Percentiles rank a stretch among this genome's conserved stretches.
These are phyloP conservation scores for Telfairia occidentalis DNA, from an alignment of 331 rosid genomes.

Conservation along the genomic window DNA sequence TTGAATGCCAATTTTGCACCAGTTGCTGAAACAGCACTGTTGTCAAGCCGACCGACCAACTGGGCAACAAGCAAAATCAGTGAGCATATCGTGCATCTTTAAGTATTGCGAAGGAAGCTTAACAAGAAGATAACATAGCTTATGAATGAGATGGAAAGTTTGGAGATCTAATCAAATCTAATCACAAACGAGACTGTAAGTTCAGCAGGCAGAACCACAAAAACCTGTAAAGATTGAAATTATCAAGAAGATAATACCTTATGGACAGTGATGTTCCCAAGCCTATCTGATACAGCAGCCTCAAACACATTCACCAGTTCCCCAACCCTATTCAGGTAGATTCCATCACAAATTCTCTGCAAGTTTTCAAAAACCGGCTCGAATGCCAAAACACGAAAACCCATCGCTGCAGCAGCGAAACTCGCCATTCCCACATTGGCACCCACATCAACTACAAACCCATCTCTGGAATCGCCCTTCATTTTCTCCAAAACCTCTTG, in stretches of 20 bases:
- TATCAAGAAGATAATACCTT: slow-evolving; percentile 37
- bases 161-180: neutral
- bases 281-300: slow-evolving; percentile 73
- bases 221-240: neutral
- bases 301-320: slow-evolving; percentile 70
- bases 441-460: slow-evolving; percentile 75
- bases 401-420: slow-evolving; percentile 90
- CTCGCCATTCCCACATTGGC: slow-evolving; percentile 93
- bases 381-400: slow-evolving; percentile 70
- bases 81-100: neutral
- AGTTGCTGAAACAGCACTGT: slow-evolving; percentile 91
- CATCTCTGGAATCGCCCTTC: slow-evolving; percentile 37
- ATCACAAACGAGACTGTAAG: neutral
- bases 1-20: slow-evolving; percentile 94
- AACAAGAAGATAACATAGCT: neutral
- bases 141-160: neutral
- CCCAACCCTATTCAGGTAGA: slow-evolving; percentile 68
- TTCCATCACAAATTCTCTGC: slow-evolving; percentile 91
- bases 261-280: slow-evolving; percentile 76
- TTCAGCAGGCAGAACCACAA: neutral
- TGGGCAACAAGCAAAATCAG: slow-evolving; percentile 20
- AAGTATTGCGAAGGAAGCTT: neutral
- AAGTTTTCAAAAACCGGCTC: slow-evolving; percentile 89
- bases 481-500: slow-evolving; percentile 61
- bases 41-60: slow-evolving; percentile 95